Conservation (phyloP, 2,329 filamentous ascomycete species). For the Dactylellina leptospora region DNA sequence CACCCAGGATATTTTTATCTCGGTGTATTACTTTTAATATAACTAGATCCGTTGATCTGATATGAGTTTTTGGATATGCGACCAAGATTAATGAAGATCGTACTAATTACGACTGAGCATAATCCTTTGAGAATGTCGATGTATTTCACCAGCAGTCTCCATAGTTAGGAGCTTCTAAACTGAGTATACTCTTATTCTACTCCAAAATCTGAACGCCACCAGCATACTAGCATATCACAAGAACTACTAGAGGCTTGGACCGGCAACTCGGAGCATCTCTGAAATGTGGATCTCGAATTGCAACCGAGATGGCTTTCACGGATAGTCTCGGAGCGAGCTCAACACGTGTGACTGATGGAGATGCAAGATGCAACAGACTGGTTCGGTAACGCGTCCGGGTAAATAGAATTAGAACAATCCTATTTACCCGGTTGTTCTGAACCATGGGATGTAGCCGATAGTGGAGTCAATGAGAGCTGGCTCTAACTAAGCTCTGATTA, state of each 20-base stretch:
- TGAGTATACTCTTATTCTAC: too few species aligned
- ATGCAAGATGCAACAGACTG: conserved; percentile 22
- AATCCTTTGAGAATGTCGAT: too few species aligned
- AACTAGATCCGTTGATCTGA: too few species aligned
- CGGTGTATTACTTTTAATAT: not conserved
- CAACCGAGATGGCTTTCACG: conserved; percentile 10
- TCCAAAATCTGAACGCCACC: not conserved
- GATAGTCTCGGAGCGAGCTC: conserved; percentile 1
- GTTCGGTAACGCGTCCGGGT: conserved; percentile 5
- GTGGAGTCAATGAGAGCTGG: too few species aligned
- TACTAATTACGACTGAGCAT: too few species aligned
- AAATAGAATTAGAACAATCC: conserved; percentile 10
- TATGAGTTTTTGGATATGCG: too few species aligned
- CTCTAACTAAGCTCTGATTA: too few species aligned
- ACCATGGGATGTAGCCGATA: too few species aligned
- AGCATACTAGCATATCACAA: not conserved
- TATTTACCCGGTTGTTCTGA: too few species aligned
- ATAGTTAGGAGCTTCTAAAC: too few species aligned
- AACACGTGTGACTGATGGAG: conserved; percentile 15
- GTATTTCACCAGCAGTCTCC: too few species aligned
- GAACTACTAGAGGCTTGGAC: not conserved
- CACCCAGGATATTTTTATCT: not conserved
- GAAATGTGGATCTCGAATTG: conserved; percentile 10
- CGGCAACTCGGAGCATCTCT: not conserved
- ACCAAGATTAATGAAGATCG: too few species aligned